Evolutionary conservation across 2,329 filamentous ascomycete genomes (phyloP), one percentile per base, ranked within the genome.

Genomic region (Colletotrichum lupini): DNA sequence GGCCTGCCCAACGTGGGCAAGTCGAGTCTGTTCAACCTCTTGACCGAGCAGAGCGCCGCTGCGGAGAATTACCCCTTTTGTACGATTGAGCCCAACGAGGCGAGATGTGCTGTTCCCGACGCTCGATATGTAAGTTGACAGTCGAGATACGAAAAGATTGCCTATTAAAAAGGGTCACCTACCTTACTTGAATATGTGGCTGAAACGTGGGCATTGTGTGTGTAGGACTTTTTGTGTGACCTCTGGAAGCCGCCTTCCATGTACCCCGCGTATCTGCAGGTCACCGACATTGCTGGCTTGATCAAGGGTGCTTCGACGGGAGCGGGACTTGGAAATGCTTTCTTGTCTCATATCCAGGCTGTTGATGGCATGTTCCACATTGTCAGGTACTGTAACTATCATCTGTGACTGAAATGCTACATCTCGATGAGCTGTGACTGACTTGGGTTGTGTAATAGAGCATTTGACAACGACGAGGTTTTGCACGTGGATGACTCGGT

Each of bases 21-120:
- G 74, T 84, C 82, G n/a, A 84, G 81, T 58, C 74, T 86, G 73
- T 86, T 86, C 78, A 86, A 86, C 56, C 81, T 86, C 42, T 79
- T 86, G 78, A 86, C 84, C 3, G 82, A 85, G 77, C 83, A 86
- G 79, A 85, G 81, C 76, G 84, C 83, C 46, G 81, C 84, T 1
- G 84, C 84, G 0, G 84, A 85, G 76, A 85, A 85, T 75, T 85
- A 85, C 72, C 84, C 84, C 0, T 86, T 86, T 67, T 86, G 84
- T 76, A 86, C 84, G 0, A 86, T 86, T 78, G 84, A 86, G 79
- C 84, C 84, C 52, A 85, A 86, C 28, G 84, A 85, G 78, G 84
- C 84, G 66, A 82, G 84, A 76, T 85, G 84, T 79, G 79, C 82
- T 68, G 84, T 86, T 63, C 84, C 84, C 1, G 84, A 86, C 75